Conservation (phyloP, 306 rosid species). For the Prunus dulcis region DNA sequence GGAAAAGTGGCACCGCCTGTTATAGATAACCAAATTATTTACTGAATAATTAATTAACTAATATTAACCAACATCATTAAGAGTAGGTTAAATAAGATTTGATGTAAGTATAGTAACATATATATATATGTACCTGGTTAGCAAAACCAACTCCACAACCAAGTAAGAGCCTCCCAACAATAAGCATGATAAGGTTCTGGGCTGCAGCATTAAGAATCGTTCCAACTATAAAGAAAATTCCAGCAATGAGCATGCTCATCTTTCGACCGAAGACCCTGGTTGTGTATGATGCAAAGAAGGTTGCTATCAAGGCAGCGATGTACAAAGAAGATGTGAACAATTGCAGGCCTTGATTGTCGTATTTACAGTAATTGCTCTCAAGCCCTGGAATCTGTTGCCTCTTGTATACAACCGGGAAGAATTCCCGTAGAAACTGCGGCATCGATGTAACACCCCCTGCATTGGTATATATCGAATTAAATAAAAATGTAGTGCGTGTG, state of each 20-base stretch:
- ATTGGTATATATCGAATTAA: background rate
- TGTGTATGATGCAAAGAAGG: slow-evolving; percentile 31
- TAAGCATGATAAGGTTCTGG: slow-evolving; percentile 51
- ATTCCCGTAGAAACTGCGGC: slow-evolving; percentile 25
- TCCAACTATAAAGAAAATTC: slow-evolving; percentile 48
- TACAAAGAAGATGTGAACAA: slow-evolving; percentile 35
- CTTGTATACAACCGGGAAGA: slow-evolving; percentile 24
- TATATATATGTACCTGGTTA: slow-evolving; percentile 42
- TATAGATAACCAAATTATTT: background rate
- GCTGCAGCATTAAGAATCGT: slow-evolving; percentile 51
- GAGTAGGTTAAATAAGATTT: no score
- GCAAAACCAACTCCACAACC: slow-evolving; percentile 75
- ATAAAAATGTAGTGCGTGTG: background rate
- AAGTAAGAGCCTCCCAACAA: slow-evolving; percentile 56
- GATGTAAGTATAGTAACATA: no score
- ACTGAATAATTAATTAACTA: background rate
- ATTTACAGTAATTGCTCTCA: slow-evolving; percentile 35
- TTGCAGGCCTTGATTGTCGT: slow-evolving; percentile 24
- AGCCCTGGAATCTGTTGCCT: slow-evolving; percentile 1
- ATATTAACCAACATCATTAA: background rate
- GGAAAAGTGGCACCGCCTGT: slow-evolving; percentile 46
- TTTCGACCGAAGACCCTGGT: slow-evolving; percentile 44
- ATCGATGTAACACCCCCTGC: slow-evolving; percentile 39
- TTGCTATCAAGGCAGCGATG: slow-evolving; percentile 26
- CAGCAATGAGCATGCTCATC: slow-evolving; percentile 60